Evolutionary conservation across 768 basidiomycete genomes (phyloP), one percentile per base, ranked within the genome.

Genomic region (Tricholoma terreum): DNA sequence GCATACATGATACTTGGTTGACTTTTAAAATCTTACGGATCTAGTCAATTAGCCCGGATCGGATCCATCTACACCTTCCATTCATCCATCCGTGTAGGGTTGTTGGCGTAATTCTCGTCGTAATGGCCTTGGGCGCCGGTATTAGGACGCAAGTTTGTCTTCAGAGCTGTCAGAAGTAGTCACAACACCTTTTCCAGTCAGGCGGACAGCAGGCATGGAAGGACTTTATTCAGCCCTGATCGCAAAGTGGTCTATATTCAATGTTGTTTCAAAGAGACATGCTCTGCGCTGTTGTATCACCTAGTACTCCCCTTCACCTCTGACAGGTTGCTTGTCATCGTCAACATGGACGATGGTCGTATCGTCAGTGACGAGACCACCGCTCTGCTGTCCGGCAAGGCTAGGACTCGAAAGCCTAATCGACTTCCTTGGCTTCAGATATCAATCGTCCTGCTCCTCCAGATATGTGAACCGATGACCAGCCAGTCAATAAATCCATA

Each of bases 401-500:
- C 30, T 17, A 30, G 27, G 27, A 31, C 30, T 27, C 45, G 6
- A n/a, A 48, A 48, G 30, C 46, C 46, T 17, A 14, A n/a, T 49
- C 74, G 76, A 1, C 59, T 78, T 0, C 77, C 77, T 8, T 75
- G 68, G 33, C 22, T 75, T 14, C 77, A 78, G 50, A 67, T 77
- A 14, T 67, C 64, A 3, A 70, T 79, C 30, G 63, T 77, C 6
- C 58, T 73, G 5, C 51, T 74, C 19, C 65, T 77, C 11, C 75
- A 74, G 50, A 57, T 71, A 8, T 65, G 71, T 19, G 74, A 74
- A 52, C 72, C 71, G 1, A 60, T 74, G 6, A 69, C 69, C 0
- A 63, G 63, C 24, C 66, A 68, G 7, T 71, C 79, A 8, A 76
- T 80, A 35, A 80, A 80, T 56, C 79, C 79, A 3, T 80, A 80